Percentiles rank a stretch among this genome's conserved stretches.
These are phyloP conservation scores for Pyrenula aspistea DNA, from an alignment of 495 filamentous ascomycete species.

Conservation along the genomic window DNA sequence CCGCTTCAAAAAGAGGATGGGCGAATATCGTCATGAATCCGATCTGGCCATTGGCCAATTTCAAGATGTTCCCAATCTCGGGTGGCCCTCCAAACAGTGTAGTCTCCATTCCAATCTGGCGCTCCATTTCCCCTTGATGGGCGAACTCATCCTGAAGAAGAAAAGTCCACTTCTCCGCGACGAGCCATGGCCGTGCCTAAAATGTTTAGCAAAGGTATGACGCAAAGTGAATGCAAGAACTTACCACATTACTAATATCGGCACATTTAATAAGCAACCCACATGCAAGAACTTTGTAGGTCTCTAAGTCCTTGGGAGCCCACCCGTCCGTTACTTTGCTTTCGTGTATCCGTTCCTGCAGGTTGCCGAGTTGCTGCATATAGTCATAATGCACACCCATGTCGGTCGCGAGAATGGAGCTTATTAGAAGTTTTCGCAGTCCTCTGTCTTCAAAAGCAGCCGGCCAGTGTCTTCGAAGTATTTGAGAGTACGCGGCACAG, in stretches of 20 bases:
- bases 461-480: conserved; percentile 88
- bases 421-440: conserved; percentile 85
- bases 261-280: conserved; percentile 93
- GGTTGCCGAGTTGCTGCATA: conserved; percentile 67
- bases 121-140: conserved; percentile 85
- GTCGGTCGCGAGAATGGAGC: conserved; percentile 88
- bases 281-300: conserved; percentile 68
- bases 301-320: conserved; percentile 55
- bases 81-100: conserved; percentile 76
- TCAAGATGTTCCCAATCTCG: conserved; percentile 65
- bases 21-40: conserved; percentile 96
- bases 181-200: conserved; percentile 69
- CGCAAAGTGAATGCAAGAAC: conserved; percentile 11
- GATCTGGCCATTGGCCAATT: conserved; percentile 78
- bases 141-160: conserved; percentile 90
- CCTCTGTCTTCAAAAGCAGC: conserved; percentile 58
- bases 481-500: conserved; percentile 93
- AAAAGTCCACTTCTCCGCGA: conserved; percentile 76
- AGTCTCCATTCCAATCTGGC: conserved; percentile 71
- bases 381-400: conserved; percentile 96
- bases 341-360: conserved; percentile 63
- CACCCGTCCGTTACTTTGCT: conserved; percentile 53
- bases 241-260: conserved; percentile 94
- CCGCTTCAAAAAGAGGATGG: conserved; percentile 74
- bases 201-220: conserved; percentile 15